A percentile compares a stretch with the other conserved stretches of the same genome.
Evolutionary conservation across 306 rosid genomes (phyloP).

Genomic region (Vigna trinervia): DNA sequence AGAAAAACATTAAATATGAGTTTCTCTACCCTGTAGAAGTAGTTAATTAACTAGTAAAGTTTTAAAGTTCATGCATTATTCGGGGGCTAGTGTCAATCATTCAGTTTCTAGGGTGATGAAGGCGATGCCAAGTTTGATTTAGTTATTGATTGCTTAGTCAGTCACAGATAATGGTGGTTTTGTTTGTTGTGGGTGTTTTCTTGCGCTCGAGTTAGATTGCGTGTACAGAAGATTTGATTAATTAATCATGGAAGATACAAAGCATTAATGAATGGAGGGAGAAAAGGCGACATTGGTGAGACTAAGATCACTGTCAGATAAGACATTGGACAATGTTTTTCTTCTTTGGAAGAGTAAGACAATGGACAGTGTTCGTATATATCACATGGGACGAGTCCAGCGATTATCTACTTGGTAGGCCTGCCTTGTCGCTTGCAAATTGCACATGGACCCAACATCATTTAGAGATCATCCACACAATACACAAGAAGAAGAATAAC

Average conservation of each 20-base stretch:
- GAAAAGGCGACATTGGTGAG: slow-evolving; percentile 50
- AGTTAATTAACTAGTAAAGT: slow-evolving; percentile 31
- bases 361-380: slow-evolving; percentile 46
- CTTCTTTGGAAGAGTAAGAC: slow-evolving; percentile 50
- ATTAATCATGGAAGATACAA: slow-evolving; percentile 43
- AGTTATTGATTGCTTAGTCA: slow-evolving; percentile 20
- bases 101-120: slow-evolving; percentile 22
- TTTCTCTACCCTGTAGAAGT: background rate
- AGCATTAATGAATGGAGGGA: slow-evolving; percentile 48
- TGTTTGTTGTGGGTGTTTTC: slow-evolving; percentile 47
- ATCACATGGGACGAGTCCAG: slow-evolving; percentile 54
- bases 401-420: slow-evolving; percentile 53
- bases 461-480: slow-evolving; percentile 13
- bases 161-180: slow-evolving; percentile 33
- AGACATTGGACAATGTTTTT: slow-evolving; percentile 47
- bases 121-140: slow-evolving; percentile 23
- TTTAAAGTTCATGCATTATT: slow-evolving; percentile 36
- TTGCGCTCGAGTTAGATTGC: slow-evolving; percentile 49
- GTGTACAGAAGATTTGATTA: slow-evolving; percentile 36
- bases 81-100: slow-evolving; percentile 35
- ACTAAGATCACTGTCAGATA: slow-evolving; percentile 37
- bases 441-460: slow-evolving; percentile 36
- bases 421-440: slow-evolving; percentile 48
- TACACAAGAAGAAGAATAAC: background rate
- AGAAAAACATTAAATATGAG: background rate